Evolutionary conservation across 768 basidiomycete species (phyloP).

Genomic region (Agrocybe chaxingu): DNA sequence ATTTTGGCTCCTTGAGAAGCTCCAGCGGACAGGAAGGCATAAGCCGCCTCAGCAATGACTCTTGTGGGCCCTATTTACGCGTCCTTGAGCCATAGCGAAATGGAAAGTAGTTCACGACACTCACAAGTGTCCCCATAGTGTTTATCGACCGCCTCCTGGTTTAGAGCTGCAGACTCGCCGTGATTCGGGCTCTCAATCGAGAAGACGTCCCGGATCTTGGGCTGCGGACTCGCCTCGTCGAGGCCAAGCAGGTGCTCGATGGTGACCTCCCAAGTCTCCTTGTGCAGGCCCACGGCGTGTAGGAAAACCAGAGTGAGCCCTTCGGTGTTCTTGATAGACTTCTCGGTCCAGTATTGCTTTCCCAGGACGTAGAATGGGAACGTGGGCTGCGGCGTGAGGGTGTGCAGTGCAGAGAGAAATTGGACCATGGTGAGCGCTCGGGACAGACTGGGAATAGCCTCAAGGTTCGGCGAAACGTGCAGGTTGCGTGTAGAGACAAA

Average conservation of each 20-base stretch:
- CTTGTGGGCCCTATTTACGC: not conserved
- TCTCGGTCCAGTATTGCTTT: not conserved
- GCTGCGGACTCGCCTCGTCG: not conserved
- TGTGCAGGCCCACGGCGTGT: not conserved
- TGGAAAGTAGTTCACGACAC: not conserved
- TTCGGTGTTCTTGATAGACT: not conserved
- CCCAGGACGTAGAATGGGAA: not conserved
- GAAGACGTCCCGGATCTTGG: not conserved
- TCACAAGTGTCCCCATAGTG: not conserved
- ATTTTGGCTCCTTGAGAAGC: not conserved
- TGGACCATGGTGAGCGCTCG: not conserved
- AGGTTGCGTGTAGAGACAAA: not conserved
- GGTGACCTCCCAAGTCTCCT: not conserved
- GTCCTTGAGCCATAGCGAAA: not conserved
- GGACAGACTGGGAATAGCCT: not conserved
- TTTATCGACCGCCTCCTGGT: not conserved
- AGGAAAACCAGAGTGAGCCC: not conserved
- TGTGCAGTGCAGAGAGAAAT: not conserved
- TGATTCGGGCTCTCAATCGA: conserved; percentile 1
- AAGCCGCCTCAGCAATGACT: not conserved
- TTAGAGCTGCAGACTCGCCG: not conserved
- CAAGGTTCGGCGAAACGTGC: too few relatives aligned
- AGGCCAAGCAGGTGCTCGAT: not conserved
- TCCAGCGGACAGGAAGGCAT: not conserved
- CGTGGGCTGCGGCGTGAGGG: not conserved